phyloP scores from a whole-genome alignment of 495 filamentous ascomycete species.

The Xylaria telfairii region DNA sequence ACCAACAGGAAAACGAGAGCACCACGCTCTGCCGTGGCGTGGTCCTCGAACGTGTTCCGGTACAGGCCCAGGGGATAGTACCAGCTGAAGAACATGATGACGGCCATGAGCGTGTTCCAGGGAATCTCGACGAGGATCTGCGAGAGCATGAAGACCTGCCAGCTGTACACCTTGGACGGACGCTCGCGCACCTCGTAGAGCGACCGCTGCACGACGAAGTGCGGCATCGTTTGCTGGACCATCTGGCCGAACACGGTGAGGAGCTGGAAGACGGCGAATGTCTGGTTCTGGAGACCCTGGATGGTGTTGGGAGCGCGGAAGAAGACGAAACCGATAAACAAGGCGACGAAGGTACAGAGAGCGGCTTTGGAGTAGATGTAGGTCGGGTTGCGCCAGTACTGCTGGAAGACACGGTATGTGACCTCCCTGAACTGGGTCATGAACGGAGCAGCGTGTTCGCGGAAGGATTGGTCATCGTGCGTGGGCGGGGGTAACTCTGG shows the following conservation, averaged over 20 bases:
- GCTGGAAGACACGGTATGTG: slow-evolving; percentile 74
- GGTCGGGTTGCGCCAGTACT: slow-evolving; percentile 87
- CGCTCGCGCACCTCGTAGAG: slow-evolving; percentile 88
- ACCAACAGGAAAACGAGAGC: slow-evolving; percentile 71
- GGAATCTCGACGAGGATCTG: slow-evolving; percentile 78
- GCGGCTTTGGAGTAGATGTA: slow-evolving; percentile 79
- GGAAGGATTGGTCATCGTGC: slow-evolving; percentile 47
- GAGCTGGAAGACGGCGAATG: slow-evolving; percentile 87
- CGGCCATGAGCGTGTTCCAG: slow-evolving; percentile 74
- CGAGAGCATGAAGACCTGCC: slow-evolving; percentile 81
- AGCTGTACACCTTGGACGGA: slow-evolving; percentile 81
- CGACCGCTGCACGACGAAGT: slow-evolving; percentile 76
- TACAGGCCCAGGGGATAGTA: slow-evolving; percentile 84
- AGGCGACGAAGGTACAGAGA: slow-evolving; percentile 63
- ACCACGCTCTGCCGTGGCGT: slow-evolving; percentile 62
- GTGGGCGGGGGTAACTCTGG: slow-evolving; percentile 47
- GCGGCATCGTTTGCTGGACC: slow-evolving; percentile 84
- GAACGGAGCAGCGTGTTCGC: slow-evolving; percentile 65
- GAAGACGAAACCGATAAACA: slow-evolving; percentile 93
- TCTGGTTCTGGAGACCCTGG: slow-evolving; percentile 86
- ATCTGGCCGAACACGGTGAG: slow-evolving; percentile 77
- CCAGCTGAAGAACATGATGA: slow-evolving; percentile 74
- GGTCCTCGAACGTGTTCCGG: slow-evolving; percentile 66
- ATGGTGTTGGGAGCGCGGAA: slow-evolving; percentile 70
- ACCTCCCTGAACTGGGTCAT: slow-evolving; percentile 59